Conservation (phyloP, 441 rosid genomes). For the Adansonia madagascariensis region DNA sequence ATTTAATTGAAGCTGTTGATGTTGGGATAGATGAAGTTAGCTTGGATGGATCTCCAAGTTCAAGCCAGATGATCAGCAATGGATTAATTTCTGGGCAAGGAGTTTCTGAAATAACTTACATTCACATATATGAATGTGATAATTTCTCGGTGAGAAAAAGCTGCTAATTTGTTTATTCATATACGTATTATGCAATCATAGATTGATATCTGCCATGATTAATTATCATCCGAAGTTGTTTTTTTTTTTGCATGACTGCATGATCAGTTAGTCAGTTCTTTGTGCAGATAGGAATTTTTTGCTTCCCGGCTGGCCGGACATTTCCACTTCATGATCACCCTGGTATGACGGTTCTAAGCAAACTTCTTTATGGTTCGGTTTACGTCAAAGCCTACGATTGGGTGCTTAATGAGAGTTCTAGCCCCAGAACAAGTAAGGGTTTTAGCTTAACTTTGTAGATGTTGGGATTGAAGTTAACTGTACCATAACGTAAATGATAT, state of each 20-base stretch:
- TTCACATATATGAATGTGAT: constrained; percentile 49
- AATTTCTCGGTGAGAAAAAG: constrained; percentile 39
- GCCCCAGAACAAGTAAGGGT: constrained; percentile 36
- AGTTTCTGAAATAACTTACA: constrained; percentile 44
- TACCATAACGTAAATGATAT: not conserved
- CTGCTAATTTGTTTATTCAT: not conserved
- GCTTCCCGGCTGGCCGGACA: constrained; percentile 42
- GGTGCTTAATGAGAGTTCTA: constrained; percentile 33
- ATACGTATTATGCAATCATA: too few species aligned
- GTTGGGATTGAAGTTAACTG: too few species aligned
- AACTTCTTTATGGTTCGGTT: constrained; percentile 48
- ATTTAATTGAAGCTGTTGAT: constrained; percentile 41
- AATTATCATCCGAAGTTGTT: not conserved
- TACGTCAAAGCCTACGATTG: constrained; percentile 49
- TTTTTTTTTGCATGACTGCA: not conserved
- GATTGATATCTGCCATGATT: not conserved
- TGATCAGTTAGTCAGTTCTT: not conserved
- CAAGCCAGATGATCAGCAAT: constrained; percentile 26
- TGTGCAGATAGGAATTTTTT: constrained; percentile 46
- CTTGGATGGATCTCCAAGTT: constrained; percentile 30
- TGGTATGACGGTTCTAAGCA: constrained; percentile 52
- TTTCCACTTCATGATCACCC: constrained; percentile 57
- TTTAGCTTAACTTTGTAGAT: not conserved
- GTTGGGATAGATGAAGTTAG: constrained; percentile 47
- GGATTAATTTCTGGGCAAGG: constrained; percentile 37